Evolutionary conservation across 768 basidiomycete genomes (phyloP), one percentile per base, ranked within the genome.

Genomic region (Pleurotus tuoliensis): DNA sequence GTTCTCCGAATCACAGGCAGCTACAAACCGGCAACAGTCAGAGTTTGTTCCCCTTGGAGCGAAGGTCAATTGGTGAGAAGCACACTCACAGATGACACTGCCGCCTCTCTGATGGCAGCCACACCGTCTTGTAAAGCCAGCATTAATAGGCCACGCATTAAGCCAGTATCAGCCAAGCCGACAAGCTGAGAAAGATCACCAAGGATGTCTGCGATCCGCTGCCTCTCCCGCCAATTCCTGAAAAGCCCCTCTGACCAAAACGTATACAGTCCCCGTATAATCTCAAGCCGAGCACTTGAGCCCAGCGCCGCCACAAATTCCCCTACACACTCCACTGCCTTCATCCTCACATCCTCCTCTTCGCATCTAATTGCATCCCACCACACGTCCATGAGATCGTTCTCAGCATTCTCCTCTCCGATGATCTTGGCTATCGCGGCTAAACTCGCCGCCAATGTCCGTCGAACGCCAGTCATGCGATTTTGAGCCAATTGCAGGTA

Each of bases 371-470:
- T 73, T 30, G 76, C 76, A 34, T 82, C 80, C 73, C 79, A 80
- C 85, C 87, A 95, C 43, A 94, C 78, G 2, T 76, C 76, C 51
- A 94, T 63, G 43, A 98, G 73, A 67, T 94, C 92, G 41, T 69
- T 67, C 47, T 76, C 73, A 1, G 92, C 79, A 59, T 88, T 76
- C 34, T 86, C 83, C 27, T 79, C 74, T 0, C 92, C 92, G 38
- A 98, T 80, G 55, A 98, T 87, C 64, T 84, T 86, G 18, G 94
- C 94, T 47, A 98, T 72, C 68, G 94, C 94, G 50, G 94, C 94
- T 12, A 96, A 66, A 56, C 91, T 91, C 1, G 96, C 93, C 3
- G 94, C 91, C 44, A 96, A 77, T 12, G 92, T 91, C 49, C 82
- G 82, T 20, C 86, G 82, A 20, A 96, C 87, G 58, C 87, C 86